Conservation (phyloP, 345 rosid genomes). For the Linum lewisii region DNA sequence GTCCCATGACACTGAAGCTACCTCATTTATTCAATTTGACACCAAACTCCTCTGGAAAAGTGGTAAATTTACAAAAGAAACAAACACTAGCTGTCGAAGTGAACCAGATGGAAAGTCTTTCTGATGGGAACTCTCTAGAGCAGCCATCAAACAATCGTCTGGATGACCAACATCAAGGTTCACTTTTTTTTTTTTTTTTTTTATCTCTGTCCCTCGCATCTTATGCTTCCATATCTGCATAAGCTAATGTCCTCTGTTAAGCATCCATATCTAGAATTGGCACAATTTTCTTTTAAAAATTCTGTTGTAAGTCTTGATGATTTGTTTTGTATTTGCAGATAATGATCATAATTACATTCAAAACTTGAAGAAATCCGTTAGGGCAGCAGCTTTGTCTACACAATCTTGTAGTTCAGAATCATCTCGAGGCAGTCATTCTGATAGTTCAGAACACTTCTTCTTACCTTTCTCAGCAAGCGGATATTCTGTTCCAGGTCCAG, state of each 20-base stretch:
- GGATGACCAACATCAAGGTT: constrained; percentile 59
- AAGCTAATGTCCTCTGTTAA: constrained; percentile 1
- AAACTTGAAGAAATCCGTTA: constrained; percentile 80
- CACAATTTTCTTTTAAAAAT: constrained; percentile 8
- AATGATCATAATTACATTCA: constrained; percentile 49
- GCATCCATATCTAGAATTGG: constrained; percentile 3
- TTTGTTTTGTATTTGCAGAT: constrained; percentile 42
- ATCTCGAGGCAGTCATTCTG: constrained; percentile 57
- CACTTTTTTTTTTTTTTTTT: constrained; percentile 17
- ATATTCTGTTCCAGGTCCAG: constrained; percentile 41
- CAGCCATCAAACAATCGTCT: constrained; percentile 40
- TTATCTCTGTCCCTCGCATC: background rate
- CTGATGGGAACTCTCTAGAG: constrained; percentile 46
- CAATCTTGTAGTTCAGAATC: constrained; percentile 57
- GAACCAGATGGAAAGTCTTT: constrained; percentile 48
- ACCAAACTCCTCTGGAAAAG: constrained; percentile 83
- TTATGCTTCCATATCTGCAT: background rate
- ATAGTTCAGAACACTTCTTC: constrained; percentile 77
- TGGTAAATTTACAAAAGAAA: constrained; percentile 67
- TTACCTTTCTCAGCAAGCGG: constrained; percentile 59
- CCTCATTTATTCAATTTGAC: constrained; percentile 89
- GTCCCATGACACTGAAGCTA: constrained; percentile 69
- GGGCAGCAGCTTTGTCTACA: constrained; percentile 74
- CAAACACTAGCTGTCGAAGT: constrained; percentile 42
- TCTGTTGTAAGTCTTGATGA: constrained; percentile 12